A percentile compares a stretch with the other conserved stretches of the same genome.
phyloP scores from a whole-genome alignment of 495 filamentous ascomycete species.

The Emericellopsis terricola region DNA sequence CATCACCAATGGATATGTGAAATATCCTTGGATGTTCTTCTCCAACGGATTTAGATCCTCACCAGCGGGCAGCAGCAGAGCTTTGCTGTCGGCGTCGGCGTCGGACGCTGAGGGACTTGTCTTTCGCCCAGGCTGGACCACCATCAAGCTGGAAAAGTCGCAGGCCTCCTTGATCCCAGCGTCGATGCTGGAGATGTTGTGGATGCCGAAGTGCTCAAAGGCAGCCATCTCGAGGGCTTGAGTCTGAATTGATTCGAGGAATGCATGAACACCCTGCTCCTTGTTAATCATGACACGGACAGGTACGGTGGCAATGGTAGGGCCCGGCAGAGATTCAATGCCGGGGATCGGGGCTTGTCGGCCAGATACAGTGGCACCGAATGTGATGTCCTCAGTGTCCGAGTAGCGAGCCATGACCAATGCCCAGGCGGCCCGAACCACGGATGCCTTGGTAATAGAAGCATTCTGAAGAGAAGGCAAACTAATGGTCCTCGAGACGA shows the following conservation, averaged over 20 bases:
- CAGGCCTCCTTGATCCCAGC: conserved; percentile 12
- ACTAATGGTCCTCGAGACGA: conserved; percentile 1
- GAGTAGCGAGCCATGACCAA: conserved; percentile 20
- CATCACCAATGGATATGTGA: conserved; percentile 9
- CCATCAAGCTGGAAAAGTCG: conserved; percentile 22
- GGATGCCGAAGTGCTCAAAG: conserved; percentile 27
- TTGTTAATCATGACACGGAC: conserved; percentile 14
- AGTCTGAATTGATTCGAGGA: conserved; percentile 12
- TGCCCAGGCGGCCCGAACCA: conserved; percentile 28
- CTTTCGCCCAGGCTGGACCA: conserved; percentile 16
- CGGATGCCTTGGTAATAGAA: conserved; percentile 15
- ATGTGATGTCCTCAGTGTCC: conserved; percentile 25
- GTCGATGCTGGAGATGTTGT: conserved; percentile 17
- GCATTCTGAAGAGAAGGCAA: background rate
- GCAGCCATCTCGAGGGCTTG: conserved; percentile 17
- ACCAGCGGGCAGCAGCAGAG: no score
- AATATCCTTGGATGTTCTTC: no score
- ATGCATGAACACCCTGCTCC: conserved; percentile 3
- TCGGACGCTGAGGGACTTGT: background rate
- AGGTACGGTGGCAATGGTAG: conserved; percentile 40
- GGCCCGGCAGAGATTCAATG: conserved; percentile 27
- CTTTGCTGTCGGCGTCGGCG: background rate
- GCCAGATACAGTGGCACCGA: conserved; percentile 29
- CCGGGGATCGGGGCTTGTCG: conserved; percentile 25
- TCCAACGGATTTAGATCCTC: no score